Percentiles rank a stretch among this genome's conserved stretches.
Conservation (phyloP, 768 basidiomycete genomes). For the Psilocybe tampanensis region DNA sequence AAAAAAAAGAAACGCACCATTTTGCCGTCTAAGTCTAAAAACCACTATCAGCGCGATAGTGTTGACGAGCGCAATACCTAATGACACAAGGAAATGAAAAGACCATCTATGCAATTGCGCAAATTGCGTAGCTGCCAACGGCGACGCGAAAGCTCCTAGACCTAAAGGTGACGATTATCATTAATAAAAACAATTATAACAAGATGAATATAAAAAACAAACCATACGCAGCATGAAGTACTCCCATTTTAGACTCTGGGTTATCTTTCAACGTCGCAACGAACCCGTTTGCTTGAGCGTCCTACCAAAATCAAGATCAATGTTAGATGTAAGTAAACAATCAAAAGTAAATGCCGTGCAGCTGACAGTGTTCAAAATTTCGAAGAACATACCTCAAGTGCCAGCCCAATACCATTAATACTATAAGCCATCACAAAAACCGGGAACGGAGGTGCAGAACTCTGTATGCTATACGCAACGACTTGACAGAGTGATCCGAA, state of each 20-base stretch:
- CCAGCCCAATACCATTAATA: constrained; percentile 46
- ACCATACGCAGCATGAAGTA: constrained; percentile 54
- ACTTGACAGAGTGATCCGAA: constrained; percentile 53
- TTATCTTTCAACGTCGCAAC: constrained; percentile 62
- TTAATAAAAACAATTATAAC: background rate
- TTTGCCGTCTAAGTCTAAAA: constrained; percentile 72
- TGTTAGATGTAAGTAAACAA: background rate
- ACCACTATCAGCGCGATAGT: constrained; percentile 50
- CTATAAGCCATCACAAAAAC: constrained; percentile 53
- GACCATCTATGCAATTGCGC: constrained; percentile 68
- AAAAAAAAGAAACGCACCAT: constrained; percentile 44
- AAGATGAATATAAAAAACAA: background rate
- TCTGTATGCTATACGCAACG: constrained; percentile 54
- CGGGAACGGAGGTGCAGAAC: constrained; percentile 65
- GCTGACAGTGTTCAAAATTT: too few relatives aligned
- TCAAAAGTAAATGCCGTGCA: background rate
- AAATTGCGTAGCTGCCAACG: constrained; percentile 84
- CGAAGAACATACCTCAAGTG: constrained; percentile 41
- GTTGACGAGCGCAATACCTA: constrained; percentile 67
- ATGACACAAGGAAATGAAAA: constrained; percentile 73
- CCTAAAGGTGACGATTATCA: constrained; percentile 37
- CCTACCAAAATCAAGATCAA: constrained; percentile 39
- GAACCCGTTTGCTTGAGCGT: constrained; percentile 74
- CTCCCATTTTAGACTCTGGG: constrained; percentile 65
- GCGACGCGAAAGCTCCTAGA: constrained; percentile 65